A percentile compares a stretch with the other conserved stretches of the same genome.
Evolutionary conservation across 768 basidiomycete genomes (phyloP).

Genomic region (Clitopilus hobsonii): DNA sequence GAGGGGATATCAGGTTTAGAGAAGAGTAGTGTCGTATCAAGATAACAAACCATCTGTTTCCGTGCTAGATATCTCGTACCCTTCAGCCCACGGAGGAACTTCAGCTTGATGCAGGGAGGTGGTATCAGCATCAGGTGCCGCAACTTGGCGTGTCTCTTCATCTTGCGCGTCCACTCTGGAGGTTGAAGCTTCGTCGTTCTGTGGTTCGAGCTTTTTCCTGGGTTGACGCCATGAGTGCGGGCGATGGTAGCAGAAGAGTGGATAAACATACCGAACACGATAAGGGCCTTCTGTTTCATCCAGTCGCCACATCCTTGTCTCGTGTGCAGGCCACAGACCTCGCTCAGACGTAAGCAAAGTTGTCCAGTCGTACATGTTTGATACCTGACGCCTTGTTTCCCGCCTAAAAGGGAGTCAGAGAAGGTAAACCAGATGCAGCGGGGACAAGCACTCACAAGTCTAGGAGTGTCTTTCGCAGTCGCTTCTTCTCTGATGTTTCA

Average conservation of each 20-base stretch:
- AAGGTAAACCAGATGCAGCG: background rate
- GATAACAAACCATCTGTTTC: slow-evolving; percentile 50
- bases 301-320: slow-evolving; percentile 60
- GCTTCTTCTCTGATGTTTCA: slow-evolving; percentile 62
- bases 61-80: slow-evolving; percentile 62
- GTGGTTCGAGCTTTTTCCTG: slow-evolving; percentile 77
- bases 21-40: background rate
- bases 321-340: slow-evolving; percentile 72
- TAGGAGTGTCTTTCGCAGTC: slow-evolving; percentile 64
- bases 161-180: slow-evolving; percentile 41
- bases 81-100: slow-evolving; percentile 70
- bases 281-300: slow-evolving; percentile 93
- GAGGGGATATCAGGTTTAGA: background rate
- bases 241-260: background rate
- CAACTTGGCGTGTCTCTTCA: slow-evolving; percentile 44
- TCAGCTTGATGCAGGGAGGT: slow-evolving; percentile 49
- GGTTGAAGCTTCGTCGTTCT: slow-evolving; percentile 41
- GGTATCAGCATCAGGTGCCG: slow-evolving; percentile 45
- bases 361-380: slow-evolving; percentile 56
- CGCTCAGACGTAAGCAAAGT: slow-evolving; percentile 66
- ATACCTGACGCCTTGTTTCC: slow-evolving; percentile 70
- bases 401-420: slow-evolving; percentile 40
- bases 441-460: slow-evolving; percentile 52
- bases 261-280: slow-evolving; percentile 61
- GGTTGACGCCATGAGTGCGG: background rate